These are phyloP conservation scores for Nemania diffusa DNA, from an alignment of 2,329 filamentous ascomycete species.

Conservation along the genomic window DNA sequence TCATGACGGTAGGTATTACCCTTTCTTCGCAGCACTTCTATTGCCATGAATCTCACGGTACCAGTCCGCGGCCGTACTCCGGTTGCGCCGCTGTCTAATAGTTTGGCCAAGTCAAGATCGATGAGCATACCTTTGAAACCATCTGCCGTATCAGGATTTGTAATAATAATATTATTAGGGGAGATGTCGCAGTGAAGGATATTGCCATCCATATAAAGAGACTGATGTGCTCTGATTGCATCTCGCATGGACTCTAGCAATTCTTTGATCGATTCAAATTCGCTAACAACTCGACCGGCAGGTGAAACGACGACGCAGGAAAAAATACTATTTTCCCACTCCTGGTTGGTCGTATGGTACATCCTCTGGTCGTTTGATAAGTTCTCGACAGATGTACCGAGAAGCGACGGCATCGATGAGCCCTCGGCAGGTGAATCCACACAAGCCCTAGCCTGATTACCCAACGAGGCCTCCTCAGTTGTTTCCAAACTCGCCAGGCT, in stretches of 20 bases:
- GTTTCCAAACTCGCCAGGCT: no score
- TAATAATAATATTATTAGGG: conserved; percentile 30
- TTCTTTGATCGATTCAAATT: conserved; percentile 16
- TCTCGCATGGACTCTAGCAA: conserved; percentile 29
- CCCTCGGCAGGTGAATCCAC: no score
- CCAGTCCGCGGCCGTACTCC: conserved; percentile 21
- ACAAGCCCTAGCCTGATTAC: no score
- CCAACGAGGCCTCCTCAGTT: no score
- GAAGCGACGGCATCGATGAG: no score
- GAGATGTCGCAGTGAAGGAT: conserved; percentile 38
- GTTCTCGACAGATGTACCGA: no score
- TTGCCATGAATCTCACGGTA: conserved; percentile 34
- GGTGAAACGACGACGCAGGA: conserved; percentile 5
- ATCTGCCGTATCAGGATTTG: conserved; percentile 7
- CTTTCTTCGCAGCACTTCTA: conserved; percentile 26
- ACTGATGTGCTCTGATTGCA: conserved; percentile 33
- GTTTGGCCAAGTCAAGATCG: conserved; percentile 31
- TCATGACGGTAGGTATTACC: no score
- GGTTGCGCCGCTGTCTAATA: background rate
- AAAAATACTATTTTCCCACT: conserved; percentile 6
- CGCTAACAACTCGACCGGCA: background rate
- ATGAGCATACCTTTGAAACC: conserved; percentile 32
- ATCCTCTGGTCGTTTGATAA: background rate
- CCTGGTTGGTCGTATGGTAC: background rate
- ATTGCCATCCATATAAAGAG: conserved; percentile 26